phyloP scores from a whole-genome alignment of 441 rosid species.

The Euphorbia celastroides region DNA sequence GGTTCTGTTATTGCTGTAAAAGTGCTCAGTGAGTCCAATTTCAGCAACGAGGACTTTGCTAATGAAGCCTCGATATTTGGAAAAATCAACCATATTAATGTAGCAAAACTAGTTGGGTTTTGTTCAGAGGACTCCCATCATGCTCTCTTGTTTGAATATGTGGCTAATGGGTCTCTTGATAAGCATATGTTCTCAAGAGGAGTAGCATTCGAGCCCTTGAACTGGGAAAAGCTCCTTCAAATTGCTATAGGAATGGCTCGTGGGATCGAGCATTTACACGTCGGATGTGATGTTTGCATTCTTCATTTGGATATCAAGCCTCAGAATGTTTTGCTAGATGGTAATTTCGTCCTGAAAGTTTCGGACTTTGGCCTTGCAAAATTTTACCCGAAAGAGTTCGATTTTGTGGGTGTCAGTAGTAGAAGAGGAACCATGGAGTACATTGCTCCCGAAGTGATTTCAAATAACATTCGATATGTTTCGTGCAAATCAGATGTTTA shows the following conservation, averaged over 20 bases:
- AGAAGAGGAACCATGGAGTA: slow-evolving; percentile 29
- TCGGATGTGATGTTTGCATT: slow-evolving; percentile 28
- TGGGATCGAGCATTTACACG: slow-evolving; percentile 37
- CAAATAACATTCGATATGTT: slow-evolving; percentile 23
- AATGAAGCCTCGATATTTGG: slow-evolving; percentile 29
- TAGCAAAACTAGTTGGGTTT: slow-evolving; percentile 28
- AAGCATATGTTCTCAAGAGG: slow-evolving; percentile 22
- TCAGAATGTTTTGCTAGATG: slow-evolving; percentile 27
- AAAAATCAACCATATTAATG: slow-evolving; percentile 28
- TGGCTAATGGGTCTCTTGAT: slow-evolving; percentile 37
- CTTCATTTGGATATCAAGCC: slow-evolving; percentile 43
- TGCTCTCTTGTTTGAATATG: slow-evolving; percentile 29
- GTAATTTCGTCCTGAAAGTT: slow-evolving; percentile 27
- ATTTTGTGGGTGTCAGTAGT: slow-evolving; percentile 17
- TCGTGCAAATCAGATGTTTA: slow-evolving; percentile 31
- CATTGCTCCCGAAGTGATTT: slow-evolving; percentile 37
- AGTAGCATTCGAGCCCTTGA: slow-evolving; percentile 13
- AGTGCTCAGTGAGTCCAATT: slow-evolving; percentile 24
- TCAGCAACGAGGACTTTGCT: slow-evolving; percentile 29
- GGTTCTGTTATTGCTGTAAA: slow-evolving; percentile 38
- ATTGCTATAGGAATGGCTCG: slow-evolving; percentile 39
- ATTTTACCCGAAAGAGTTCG: slow-evolving; percentile 16
- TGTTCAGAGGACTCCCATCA: slow-evolving; percentile 25
- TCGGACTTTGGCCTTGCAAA: slow-evolving; percentile 35
- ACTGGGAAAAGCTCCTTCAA: slow-evolving; percentile 33